phyloP scores from a whole-genome alignment of 2,329 filamentous ascomycete species.

The Aciculosporium take region DNA sequence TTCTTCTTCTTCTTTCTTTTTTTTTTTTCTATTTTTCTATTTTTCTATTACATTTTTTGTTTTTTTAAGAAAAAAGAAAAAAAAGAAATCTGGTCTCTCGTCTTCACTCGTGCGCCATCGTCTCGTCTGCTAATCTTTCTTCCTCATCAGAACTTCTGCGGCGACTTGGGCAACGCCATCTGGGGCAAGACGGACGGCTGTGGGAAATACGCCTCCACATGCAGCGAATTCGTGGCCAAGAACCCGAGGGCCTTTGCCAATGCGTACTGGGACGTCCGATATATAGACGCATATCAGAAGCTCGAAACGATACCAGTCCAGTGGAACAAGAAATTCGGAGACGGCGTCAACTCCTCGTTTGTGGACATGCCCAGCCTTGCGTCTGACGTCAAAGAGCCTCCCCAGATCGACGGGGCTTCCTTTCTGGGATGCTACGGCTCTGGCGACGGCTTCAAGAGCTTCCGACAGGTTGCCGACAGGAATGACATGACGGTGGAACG shows the following conservation, averaged over 20 bases:
- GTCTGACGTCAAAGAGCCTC: conserved; percentile 16
- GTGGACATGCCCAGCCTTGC: conserved; percentile 5
- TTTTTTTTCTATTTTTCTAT: neutral
- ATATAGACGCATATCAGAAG: conserved; percentile 32
- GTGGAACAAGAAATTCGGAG: too few species aligned
- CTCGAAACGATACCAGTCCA: conserved; percentile 1
- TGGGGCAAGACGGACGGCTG: conserved; percentile 29
- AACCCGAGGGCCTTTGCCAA: conserved; percentile 29
- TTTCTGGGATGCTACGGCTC: conserved; percentile 30
- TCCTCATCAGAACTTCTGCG: conserved; percentile 51
- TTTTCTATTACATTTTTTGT: too few species aligned
- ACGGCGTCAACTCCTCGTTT: conserved; percentile 2
- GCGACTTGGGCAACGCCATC: conserved; percentile 49
- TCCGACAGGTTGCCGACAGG: conserved; percentile 16
- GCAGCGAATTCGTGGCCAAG: conserved; percentile 30
- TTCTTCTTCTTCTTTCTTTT: neutral
- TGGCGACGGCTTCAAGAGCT: conserved; percentile 20
- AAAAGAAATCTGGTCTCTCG: neutral
- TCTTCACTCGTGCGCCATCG: neutral
- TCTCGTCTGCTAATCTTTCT: neutral
- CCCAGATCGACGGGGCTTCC: conserved; percentile 17
- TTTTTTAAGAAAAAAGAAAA: neutral
- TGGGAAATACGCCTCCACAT: conserved; percentile 26
- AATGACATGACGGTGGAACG: conserved; percentile 24
- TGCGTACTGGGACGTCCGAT: conserved; percentile 39